phyloP scores from a whole-genome alignment of 352 stramenopile genomes.

The Peronospora belbahrii region DNA sequence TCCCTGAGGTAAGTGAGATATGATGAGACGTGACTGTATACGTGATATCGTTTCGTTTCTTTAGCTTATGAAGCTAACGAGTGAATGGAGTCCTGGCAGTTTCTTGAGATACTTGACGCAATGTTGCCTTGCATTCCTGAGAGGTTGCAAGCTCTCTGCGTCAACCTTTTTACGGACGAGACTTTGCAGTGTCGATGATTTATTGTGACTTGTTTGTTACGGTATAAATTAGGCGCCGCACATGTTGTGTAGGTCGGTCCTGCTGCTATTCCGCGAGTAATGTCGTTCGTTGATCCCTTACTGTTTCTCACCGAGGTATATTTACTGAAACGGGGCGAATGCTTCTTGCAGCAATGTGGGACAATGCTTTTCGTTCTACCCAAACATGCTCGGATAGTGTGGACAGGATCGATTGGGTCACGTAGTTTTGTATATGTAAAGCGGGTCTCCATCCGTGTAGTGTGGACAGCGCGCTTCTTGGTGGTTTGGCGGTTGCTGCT shows the following conservation, averaged over 20 bases:
- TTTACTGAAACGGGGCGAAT: constrained; percentile 47
- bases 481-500: constrained; percentile 16
- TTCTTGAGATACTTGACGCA: constrained; percentile 53
- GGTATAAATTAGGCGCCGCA: constrained; percentile 5
- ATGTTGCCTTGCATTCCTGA: constrained; percentile 62
- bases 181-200: constrained; percentile 52
- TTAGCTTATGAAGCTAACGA: constrained; percentile 11
- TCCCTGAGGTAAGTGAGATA: constrained; percentile 11
- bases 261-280: constrained; percentile 14
- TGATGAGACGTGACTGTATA: neutral
- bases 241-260: constrained; percentile 11
- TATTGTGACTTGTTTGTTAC: constrained; percentile 33
- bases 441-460: constrained; percentile 23
- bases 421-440: constrained; percentile 25
- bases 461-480: constrained; percentile 37
- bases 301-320: constrained; percentile 37
- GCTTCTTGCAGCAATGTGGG: constrained; percentile 59
- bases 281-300: constrained; percentile 29
- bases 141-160: constrained; percentile 56
- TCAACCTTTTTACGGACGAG: constrained; percentile 55
- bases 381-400: constrained; percentile 2
- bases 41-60: constrained; percentile 20
- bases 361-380: constrained; percentile 36
- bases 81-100: constrained; percentile 66
- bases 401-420: constrained; percentile 12